A percentile compares a stretch with the other conserved stretches of the same genome.
Conservation (phyloP, 2,329 filamentous ascomycete species). For the Xylariaceae sp. region DNA sequence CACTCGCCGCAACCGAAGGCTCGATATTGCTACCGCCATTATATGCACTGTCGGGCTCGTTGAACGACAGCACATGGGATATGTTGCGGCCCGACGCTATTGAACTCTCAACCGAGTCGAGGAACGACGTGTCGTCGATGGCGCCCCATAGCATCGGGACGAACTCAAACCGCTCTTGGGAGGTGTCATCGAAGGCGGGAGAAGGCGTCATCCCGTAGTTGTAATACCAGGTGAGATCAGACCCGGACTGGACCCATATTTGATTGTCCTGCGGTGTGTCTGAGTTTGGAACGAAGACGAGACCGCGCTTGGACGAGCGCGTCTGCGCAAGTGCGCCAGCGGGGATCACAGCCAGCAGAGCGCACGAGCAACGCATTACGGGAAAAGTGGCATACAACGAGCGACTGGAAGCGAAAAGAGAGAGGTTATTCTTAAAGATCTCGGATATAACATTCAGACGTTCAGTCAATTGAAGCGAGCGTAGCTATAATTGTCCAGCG, state of each 20-base stretch:
- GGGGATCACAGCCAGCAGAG: conserved; percentile 12
- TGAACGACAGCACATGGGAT: conserved; percentile 72
- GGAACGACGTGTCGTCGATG: conserved; percentile 61
- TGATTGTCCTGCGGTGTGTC: conserved; percentile 62
- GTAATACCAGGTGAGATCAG: conserved; percentile 81
- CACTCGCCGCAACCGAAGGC: conserved; percentile 62
- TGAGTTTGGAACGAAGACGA: conserved; percentile 66
- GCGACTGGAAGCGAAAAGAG: neutral
- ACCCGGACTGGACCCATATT: conserved; percentile 61
- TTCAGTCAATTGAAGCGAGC: neutral
- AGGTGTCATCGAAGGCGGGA: conserved; percentile 48
- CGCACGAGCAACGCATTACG: conserved; percentile 21
- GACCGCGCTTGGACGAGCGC: conserved; percentile 64
- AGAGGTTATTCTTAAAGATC: neutral
- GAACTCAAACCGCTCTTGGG: conserved; percentile 67
- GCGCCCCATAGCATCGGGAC: conserved; percentile 82
- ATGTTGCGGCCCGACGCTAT: conserved; percentile 60
- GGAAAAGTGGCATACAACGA: neutral
- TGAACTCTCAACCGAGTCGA: conserved; percentile 58
- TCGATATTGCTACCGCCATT: conserved; percentile 69
- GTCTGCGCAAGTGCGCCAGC: conserved; percentile 28
- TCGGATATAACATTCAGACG: neutral
- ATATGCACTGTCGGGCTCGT: conserved; percentile 70
- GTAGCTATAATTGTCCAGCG: neutral
- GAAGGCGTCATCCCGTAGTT: conserved; percentile 69